Evolutionary conservation across 768 basidiomycete genomes (phyloP).

Genomic region (Candolleomyces aberdarensis): DNA sequence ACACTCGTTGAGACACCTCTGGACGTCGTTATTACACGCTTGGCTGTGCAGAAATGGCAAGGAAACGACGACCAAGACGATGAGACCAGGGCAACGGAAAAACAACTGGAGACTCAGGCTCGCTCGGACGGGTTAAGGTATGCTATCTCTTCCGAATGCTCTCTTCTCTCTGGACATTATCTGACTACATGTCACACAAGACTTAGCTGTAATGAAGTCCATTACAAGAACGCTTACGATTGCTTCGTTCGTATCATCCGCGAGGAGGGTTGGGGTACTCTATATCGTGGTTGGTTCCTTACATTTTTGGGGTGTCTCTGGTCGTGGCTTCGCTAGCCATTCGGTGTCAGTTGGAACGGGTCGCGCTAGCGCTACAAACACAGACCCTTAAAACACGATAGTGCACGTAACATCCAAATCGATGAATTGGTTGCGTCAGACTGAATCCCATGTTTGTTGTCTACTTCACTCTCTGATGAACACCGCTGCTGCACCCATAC

Average conservation of each 20-base stretch:
- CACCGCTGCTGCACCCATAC: constrained; percentile 88
- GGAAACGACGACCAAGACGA: background rate
- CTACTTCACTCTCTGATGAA: constrained; percentile 53
- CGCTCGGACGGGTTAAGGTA: background rate
- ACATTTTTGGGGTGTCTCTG: constrained; percentile 11
- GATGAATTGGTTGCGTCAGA: no score
- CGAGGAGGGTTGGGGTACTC: constrained; percentile 16
- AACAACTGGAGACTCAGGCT: background rate
- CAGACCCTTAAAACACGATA: no score
- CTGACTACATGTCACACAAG: background rate
- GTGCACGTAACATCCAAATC: no score
- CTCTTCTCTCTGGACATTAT: background rate
- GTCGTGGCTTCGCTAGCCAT: background rate
- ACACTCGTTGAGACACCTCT: background rate
- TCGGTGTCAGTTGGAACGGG: background rate
- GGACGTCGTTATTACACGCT: background rate
- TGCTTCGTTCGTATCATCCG: constrained; percentile 12
- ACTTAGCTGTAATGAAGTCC: background rate
- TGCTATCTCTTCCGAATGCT: background rate
- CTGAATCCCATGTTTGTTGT: no score
- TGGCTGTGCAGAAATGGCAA: background rate
- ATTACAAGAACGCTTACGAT: constrained; percentile 1
- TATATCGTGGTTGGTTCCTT: constrained; percentile 17
- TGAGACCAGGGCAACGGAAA: background rate
- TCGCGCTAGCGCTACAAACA: no score